Conservation (phyloP, 176 grass and related monocot genomes). For the Oropetium thomaeum region DNA sequence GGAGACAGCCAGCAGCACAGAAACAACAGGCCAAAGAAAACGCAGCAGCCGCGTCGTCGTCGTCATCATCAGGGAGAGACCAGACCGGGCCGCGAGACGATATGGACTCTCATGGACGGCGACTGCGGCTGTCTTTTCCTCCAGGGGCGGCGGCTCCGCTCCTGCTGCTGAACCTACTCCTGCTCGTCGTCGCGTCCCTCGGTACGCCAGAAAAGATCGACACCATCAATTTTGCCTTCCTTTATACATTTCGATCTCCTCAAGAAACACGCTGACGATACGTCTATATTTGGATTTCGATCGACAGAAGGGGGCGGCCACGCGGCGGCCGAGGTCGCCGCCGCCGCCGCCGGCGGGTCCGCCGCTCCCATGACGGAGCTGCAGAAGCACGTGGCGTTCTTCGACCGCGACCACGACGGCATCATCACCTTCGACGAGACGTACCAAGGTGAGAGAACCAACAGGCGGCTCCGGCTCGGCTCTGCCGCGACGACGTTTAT, state of each 20-base stretch:
- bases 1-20: neutral
- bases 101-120: constrained; percentile 11
- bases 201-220: constrained; percentile 5
- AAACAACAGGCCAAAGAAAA: neutral
- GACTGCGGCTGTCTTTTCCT: neutral
- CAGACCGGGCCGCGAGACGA: too few relatives aligned
- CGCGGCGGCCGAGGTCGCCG: neutral
- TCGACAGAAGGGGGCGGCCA: neutral
- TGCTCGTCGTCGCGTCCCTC: neutral
- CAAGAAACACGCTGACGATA: neutral
- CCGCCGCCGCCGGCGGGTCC: neutral
- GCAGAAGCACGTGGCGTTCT: constrained; percentile 75
- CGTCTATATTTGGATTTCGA: neutral
- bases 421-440: constrained; percentile 73
- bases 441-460: constrained; percentile 54
- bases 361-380: constrained; percentile 44
- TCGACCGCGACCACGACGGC: constrained; percentile 70
- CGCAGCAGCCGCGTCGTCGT: neutral
- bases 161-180: constrained; percentile 23
- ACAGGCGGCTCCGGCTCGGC: too few relatives aligned
- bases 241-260: neutral
- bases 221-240: neutral
- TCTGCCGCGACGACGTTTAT: too few relatives aligned
- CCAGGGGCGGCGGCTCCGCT: neutral
- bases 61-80: too few relatives aligned